These are phyloP conservation scores for Suhomyces chickasaworum DNA, from an alignment of 1,139 yeast species.

Conservation along the genomic window DNA sequence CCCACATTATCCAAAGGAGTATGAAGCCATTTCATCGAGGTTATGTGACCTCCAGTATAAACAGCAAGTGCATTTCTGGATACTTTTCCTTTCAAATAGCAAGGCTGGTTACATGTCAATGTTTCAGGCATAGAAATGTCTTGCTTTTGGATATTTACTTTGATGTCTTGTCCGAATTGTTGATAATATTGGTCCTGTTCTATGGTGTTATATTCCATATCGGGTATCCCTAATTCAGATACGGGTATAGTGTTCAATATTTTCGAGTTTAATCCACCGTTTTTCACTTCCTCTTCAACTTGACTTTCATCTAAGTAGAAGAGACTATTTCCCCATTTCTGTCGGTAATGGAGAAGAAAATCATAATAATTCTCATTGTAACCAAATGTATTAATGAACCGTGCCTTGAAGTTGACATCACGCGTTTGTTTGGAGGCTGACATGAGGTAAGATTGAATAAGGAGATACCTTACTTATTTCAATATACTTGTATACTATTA, in stretches of 20 bases:
- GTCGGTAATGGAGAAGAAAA: slow-evolving; percentile 29
- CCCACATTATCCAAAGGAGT: slow-evolving; percentile 15
- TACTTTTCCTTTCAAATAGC: slow-evolving; percentile 14
- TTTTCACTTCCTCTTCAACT: slow-evolving; percentile 11
- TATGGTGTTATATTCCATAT: slow-evolving; percentile 1
- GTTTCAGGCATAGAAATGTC: neutral
- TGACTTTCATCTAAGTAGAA: slow-evolving; percentile 35
- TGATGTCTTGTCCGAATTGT: slow-evolving; percentile 4
- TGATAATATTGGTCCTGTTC: neutral
- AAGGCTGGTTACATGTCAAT: slow-evolving; percentile 13
- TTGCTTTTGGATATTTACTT: slow-evolving; percentile 10
- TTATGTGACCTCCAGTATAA: slow-evolving; percentile 58
- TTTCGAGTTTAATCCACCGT: slow-evolving; percentile 13
- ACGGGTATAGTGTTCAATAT: slow-evolving; percentile 6
- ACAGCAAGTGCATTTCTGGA: slow-evolving; percentile 47
- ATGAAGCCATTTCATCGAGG: slow-evolving; percentile 59
- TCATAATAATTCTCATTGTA: slow-evolving; percentile 33
- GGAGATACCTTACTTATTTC: neutral
- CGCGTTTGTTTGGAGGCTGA: slow-evolving; percentile 10
- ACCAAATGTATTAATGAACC: slow-evolving; percentile 41
- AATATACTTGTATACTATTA: neutral
- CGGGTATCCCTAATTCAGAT: slow-evolving; percentile 8
- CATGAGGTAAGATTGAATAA: neutral
- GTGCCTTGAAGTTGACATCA: slow-evolving; percentile 38
- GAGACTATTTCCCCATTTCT: slow-evolving; percentile 37